These are phyloP conservation scores for Serendipita sp. DNA, from an alignment of 768 basidiomycete species.

Conservation along the genomic window DNA sequence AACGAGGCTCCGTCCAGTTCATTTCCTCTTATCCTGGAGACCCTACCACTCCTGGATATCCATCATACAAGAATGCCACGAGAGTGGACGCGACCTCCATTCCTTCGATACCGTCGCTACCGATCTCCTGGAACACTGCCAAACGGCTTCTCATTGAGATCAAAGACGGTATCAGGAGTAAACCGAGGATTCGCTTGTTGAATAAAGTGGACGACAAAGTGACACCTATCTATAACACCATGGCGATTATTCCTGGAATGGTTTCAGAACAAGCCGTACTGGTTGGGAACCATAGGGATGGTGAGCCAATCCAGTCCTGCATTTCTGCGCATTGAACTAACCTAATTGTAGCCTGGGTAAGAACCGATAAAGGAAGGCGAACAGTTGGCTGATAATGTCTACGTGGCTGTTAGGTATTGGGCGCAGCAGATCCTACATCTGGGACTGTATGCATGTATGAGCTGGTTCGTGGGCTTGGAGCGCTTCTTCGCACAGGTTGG, in stretches of 20 bases:
- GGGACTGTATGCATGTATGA: slow-evolving; percentile 71
- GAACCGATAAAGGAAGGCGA: no score
- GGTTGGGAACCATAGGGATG: slow-evolving; percentile 81
- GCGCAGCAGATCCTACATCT: slow-evolving; percentile 63
- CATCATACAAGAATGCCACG: slow-evolving; percentile 70
- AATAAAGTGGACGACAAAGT: slow-evolving; percentile 69
- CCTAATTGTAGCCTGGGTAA: background rate
- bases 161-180: slow-evolving; percentile 24
- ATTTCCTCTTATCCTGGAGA: slow-evolving; percentile 54
- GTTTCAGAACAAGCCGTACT: slow-evolving; percentile 75
- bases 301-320: background rate
- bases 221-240: slow-evolving; percentile 83
- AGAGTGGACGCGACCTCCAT: slow-evolving; percentile 29
- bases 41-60: slow-evolving; percentile 76
- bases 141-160: slow-evolving; percentile 40
- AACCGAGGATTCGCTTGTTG: slow-evolving; percentile 34
- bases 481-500: slow-evolving; percentile 58
- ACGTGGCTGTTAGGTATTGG: slow-evolving; percentile 47
- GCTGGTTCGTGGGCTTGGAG: slow-evolving; percentile 58
- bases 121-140: slow-evolving; percentile 79
- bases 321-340: background rate
- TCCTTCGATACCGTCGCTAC: slow-evolving; percentile 71
- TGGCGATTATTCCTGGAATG: slow-evolving; percentile 69
- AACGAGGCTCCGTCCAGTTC: slow-evolving; percentile 72
- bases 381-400: background rate